phyloP scores from a whole-genome alignment of 441 rosid genomes.

The Syzygium malaccense region DNA sequence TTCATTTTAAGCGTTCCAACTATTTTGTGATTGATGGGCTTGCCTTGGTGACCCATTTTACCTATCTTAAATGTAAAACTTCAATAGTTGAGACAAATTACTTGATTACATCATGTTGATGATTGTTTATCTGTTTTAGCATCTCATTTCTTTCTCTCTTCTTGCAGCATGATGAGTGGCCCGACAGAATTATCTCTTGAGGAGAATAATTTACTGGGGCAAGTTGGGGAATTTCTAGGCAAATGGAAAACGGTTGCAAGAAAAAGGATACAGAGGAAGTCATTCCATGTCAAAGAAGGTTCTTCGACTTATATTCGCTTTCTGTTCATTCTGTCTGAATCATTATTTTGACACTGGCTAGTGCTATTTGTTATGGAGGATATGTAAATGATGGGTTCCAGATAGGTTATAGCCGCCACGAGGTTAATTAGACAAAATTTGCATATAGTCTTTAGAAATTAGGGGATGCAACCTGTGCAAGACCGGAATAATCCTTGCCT shows the following conservation, averaged over 20 bases:
- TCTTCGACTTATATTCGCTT: background rate
- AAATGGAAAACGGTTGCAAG: constrained; percentile 50
- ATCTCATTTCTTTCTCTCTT: constrained; percentile 13
- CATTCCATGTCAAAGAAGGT: constrained; percentile 37
- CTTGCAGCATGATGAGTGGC: constrained; percentile 34
- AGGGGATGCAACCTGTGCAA: background rate
- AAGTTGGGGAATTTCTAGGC: constrained; percentile 14
- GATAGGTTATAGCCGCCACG: background rate
- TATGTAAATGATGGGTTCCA: background rate
- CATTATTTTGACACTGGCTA: background rate
- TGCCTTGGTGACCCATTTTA: background rate
- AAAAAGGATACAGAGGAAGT: constrained; percentile 28
- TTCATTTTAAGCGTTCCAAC: background rate
- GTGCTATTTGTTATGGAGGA: background rate
- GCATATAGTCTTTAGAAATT: background rate
- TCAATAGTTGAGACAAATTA: background rate
- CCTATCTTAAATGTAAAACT: background rate
- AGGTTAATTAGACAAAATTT: background rate
- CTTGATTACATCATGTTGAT: background rate
- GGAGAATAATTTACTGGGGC: constrained; percentile 13
- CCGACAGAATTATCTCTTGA: constrained; percentile 15
- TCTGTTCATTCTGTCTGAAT: background rate
- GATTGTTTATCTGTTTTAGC: background rate
- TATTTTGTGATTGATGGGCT: background rate
- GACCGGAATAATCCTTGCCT: background rate